A percentile compares a stretch with the other conserved stretches of the same genome.
These are phyloP conservation scores for Coccomyxa sp. DNA, from an alignment of 139 green algal species.

Conservation along the genomic window DNA sequence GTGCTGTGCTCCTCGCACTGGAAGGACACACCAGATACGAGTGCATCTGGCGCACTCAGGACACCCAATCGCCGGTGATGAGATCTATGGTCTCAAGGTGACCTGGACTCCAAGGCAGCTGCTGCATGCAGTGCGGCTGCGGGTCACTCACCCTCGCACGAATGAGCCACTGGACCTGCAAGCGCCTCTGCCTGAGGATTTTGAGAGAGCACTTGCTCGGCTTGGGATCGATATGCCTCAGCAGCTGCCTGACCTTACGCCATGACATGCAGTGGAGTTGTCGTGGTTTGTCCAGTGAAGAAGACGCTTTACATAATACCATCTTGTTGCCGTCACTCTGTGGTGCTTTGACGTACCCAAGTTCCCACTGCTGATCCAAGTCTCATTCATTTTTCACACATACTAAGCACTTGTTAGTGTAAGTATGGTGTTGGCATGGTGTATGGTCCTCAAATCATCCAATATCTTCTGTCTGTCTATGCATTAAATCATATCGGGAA, in stretches of 20 bases:
- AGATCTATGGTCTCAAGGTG: conserved; percentile 53
- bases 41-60: conserved; percentile 62
- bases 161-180: conserved; percentile 32
- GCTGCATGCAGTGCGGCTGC: conserved; percentile 56
- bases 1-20: conserved; percentile 47
- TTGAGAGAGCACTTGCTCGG: conserved; percentile 25
- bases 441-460: too few relatives aligned
- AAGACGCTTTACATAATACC: too few relatives aligned
- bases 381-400: too few relatives aligned
- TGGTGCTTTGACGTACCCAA: too few relatives aligned
- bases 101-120: conserved; percentile 55
- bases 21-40: conserved; percentile 73
- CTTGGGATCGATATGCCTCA: conserved; percentile 30
- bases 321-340: too few relatives aligned
- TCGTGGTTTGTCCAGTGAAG: too few relatives aligned
- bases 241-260: background rate
- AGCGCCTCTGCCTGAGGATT: conserved; percentile 59
- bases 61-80: conserved; percentile 66
- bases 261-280: background rate
- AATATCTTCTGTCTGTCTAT: too few relatives aligned
- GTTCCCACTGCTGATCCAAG: too few relatives aligned
- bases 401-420: too few relatives aligned
- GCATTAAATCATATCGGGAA: too few relatives aligned
- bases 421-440: too few relatives aligned
- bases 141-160: conserved; percentile 40